These are phyloP conservation scores for Citrullus amarus DNA, from an alignment of 306 rosid genomes.

Conservation along the genomic window DNA sequence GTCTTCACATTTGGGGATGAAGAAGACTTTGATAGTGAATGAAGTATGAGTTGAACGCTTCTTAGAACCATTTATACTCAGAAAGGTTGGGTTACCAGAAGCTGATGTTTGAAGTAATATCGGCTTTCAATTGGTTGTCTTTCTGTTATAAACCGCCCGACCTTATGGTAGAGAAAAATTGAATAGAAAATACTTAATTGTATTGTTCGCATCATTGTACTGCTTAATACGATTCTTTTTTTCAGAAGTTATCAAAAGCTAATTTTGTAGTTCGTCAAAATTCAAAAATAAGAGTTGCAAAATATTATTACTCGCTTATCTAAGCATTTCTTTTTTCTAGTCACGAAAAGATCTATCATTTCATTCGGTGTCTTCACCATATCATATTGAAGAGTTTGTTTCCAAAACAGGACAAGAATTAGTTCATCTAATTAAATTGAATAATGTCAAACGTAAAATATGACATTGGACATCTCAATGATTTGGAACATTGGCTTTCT, in stretches of 20 bases:
- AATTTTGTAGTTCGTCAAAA: background rate
- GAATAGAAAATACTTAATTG: background rate
- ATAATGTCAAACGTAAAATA: background rate
- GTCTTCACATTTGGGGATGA: slow-evolving; percentile 83
- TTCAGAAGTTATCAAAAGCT: background rate
- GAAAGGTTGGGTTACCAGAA: background rate
- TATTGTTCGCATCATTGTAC: background rate
- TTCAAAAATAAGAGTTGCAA: no score
- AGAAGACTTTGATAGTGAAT: slow-evolving; percentile 87
- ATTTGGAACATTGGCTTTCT: background rate
- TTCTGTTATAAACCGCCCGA: background rate
- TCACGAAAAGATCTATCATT: background rate
- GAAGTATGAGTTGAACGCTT: background rate
- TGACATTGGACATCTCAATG: background rate
- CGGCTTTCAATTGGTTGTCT: background rate
- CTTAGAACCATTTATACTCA: background rate
- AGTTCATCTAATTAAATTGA: background rate
- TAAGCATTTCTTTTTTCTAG: no score
- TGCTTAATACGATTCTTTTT: background rate
- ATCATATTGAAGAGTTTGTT: background rate
- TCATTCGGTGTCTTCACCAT: background rate
- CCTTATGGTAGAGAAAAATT: background rate
- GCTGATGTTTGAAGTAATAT: background rate
- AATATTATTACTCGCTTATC: no score
- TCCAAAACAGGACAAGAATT: background rate